Percentiles rank a stretch among this genome's conserved stretches.
These are phyloP conservation scores for Epicoccum sorghinum DNA, from an alignment of 2,329 filamentous ascomycete species.

Conservation along the genomic window DNA sequence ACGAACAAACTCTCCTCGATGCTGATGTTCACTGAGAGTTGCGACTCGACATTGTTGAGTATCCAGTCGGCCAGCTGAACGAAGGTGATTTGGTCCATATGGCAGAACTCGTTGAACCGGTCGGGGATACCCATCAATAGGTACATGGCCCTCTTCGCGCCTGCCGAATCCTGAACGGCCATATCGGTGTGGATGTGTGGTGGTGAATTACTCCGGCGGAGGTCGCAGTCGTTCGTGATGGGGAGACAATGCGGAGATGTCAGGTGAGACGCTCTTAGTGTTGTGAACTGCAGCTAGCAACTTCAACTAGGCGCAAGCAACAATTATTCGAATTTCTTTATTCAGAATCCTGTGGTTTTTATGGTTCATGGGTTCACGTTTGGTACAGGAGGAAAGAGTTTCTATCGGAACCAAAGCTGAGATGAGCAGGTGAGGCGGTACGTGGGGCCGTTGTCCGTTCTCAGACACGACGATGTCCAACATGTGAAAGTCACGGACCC, in stretches of 20 bases:
- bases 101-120: constrained; percentile 46
- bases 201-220: not conserved
- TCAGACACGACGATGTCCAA: not conserved
- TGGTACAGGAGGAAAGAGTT: not conserved
- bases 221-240: not conserved
- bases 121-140: constrained; percentile 45
- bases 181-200: constrained; percentile 18
- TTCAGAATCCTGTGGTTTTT: not conserved
- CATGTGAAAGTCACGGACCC: constrained; percentile 23
- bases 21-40: constrained; percentile 38
- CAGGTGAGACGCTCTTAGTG: constrained; percentile 18
- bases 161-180: constrained; percentile 31
- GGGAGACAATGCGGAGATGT: constrained; percentile 15
- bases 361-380: not conserved
- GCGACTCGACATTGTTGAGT: constrained; percentile 39
- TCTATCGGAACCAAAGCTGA: constrained; percentile 7
- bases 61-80: constrained; percentile 48
- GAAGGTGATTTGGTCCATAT: constrained; percentile 48
- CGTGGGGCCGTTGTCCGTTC: constrained; percentile 21
- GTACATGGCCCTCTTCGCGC: constrained; percentile 37
- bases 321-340: not conserved
- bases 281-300: constrained; percentile 14
- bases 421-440: constrained; percentile 18
- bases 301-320: constrained; percentile 1
- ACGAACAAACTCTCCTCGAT: constrained; percentile 47